phyloP scores from a whole-genome alignment of 768 basidiomycete species.

The Trametes cubensis region DNA sequence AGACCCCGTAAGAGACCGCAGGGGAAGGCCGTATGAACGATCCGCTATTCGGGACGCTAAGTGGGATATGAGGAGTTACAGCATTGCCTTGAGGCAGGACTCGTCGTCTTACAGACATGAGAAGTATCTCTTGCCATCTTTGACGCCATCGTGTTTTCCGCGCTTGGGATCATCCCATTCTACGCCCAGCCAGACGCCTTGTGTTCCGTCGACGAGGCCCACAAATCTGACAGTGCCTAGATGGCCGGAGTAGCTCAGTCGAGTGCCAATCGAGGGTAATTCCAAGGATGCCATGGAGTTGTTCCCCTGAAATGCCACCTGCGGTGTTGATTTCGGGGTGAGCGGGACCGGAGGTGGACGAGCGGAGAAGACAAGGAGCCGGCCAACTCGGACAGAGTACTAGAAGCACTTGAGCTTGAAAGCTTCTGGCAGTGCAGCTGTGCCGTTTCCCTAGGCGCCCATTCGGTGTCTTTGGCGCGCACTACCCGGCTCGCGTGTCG shows the following conservation, averaged over 20 bases:
- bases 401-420: too few species aligned
- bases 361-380: neutral
- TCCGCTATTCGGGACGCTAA: constrained; percentile 57
- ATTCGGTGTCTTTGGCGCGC: too few species aligned
- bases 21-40: constrained; percentile 82
- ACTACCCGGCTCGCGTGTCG: too few species aligned
- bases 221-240: constrained; percentile 72
- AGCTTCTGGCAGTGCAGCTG: too few species aligned
- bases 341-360: neutral
- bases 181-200: constrained; percentile 88
- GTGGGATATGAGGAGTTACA: constrained; percentile 5
- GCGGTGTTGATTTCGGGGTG: neutral
- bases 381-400: too few species aligned
- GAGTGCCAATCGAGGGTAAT: constrained; percentile 49
- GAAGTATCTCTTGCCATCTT: constrained; percentile 81
- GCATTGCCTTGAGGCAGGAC: constrained; percentile 27
- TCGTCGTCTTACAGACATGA: constrained; percentile 57
- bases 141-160: constrained; percentile 86
- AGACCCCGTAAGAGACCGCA: constrained; percentile 57
- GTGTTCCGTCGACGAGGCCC: constrained; percentile 64
- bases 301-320: too few species aligned
- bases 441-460: too few species aligned
- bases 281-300: neutral
- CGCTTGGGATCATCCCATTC: constrained; percentile 90
- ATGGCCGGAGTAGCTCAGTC: constrained; percentile 55